Base-by-base conservation (phyloP, 2,329 filamentous ascomycete species). In the Cladosporium phlei region DNA sequence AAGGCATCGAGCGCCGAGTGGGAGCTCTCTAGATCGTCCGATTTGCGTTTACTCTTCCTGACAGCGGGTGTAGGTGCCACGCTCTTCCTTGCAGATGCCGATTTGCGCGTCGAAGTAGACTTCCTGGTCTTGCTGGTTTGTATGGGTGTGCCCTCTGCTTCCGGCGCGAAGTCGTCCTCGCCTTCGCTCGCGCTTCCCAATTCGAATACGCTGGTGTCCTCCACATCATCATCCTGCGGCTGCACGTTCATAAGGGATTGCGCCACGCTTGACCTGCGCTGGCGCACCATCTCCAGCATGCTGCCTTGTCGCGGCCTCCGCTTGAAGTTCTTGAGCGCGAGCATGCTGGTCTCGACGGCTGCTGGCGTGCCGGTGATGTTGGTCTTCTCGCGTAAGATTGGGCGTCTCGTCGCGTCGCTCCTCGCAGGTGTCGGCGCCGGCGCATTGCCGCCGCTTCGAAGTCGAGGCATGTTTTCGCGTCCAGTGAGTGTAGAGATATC, bases 111-210 rank as follows among this genome's bases (percentile, higher is more conserved):
- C 24, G 33, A 38, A 16, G 19, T n/a, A 16, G 33, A 30, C 25
- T 17, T 28, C 49, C 68, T 69, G 3, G 25, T 61, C 55, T 70
- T 72, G 21, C 55, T 38, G 16, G 74, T 65, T 48, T 79, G 76
- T 20, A 84, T 58, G 3, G 83, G 83, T 5, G 84, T 87, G 12
- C 82, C 83, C 66, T 85, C 82, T 21, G 80, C 81, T 47, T 86
- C 81, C 0, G 75, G 83, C 42, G 70, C 74, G 58, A 79, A 83
- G 54, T 69, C 64, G n/a, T 59, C 59, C 6, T 61, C 58, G n/a
- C 32, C 40, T 17, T 45, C 42, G 12, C 35, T 47, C 24, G 52
- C 52, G 12, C 56, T 29, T 10, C 55, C 60, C 12, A 63, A 49
- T 40, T 61, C 59, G 38, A 56, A 61, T 20, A 55, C 47, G 40